These are phyloP conservation scores for Solanum hybrid DNA, from an alignment of 305 asterid species.

Conservation along the genomic window DNA sequence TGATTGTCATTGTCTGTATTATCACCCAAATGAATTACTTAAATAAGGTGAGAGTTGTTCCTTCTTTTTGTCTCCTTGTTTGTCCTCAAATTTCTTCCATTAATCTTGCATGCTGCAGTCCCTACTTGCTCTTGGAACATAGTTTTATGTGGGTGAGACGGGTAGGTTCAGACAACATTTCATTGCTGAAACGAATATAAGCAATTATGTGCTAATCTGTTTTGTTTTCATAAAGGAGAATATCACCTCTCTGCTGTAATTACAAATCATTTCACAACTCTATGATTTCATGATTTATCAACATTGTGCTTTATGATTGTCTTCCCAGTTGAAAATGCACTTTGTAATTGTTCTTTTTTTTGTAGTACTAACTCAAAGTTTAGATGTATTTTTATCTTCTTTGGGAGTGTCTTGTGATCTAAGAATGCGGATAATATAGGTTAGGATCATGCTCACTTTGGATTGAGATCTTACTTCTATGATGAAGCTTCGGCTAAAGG, in stretches of 20 bases:
- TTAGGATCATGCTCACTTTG: not conserved
- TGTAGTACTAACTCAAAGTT: not conserved
- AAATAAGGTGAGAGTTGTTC: constrained; percentile 49
- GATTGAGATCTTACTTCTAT: not conserved
- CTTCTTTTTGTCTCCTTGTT: not conserved
- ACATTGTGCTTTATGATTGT: not conserved
- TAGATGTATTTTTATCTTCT: not conserved
- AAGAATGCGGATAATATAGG: not conserved
- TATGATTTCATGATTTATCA: not conserved
- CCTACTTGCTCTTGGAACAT: not conserved
- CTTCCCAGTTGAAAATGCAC: not conserved
- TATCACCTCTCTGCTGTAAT: not conserved
- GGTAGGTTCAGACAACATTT: not conserved
- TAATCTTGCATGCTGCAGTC: not conserved
- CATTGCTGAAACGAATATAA: not conserved
- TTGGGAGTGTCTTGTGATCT: not conserved
- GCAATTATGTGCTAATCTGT: not conserved
- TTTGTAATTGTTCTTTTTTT: not conserved
- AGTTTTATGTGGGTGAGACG: not conserved
- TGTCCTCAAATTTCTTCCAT: not conserved
- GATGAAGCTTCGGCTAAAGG: not conserved
- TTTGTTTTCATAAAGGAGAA: not conserved
- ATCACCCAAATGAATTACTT: constrained; percentile 93
- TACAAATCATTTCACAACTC: not conserved
- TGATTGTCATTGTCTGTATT: constrained; percentile 60